Conservation (phyloP, 305 asterid genomes). For the Coffea humblotiana region DNA sequence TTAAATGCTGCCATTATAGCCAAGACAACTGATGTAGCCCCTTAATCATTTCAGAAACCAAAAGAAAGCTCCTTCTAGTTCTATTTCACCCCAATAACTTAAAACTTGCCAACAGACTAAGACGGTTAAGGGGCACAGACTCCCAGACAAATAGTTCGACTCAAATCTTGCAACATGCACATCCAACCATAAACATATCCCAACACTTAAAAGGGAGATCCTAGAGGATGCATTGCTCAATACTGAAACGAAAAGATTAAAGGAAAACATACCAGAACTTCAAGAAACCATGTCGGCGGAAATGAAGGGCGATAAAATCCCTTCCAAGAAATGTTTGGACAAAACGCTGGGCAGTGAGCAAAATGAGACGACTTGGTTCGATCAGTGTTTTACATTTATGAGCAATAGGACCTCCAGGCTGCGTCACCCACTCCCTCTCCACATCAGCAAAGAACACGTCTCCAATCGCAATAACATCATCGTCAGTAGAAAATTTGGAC, state of each 20-base stretch:
- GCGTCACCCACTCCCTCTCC: conserved; percentile 90
- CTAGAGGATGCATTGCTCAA: conserved; percentile 20
- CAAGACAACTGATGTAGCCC: background rate
- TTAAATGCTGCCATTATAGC: background rate
- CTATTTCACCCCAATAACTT: background rate
- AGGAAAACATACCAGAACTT: conserved; percentile 72
- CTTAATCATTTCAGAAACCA: background rate
- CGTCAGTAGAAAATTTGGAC: conserved; percentile 60
- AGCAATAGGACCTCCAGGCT: conserved; percentile 94
- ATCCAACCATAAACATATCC: background rate
- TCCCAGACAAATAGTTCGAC: background rate
- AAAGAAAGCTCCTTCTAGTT: background rate
- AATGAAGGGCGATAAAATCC: conserved; percentile 84
- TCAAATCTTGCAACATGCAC: background rate
- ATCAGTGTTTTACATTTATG: conserved; percentile 85
- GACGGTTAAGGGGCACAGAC: background rate
- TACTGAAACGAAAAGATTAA: conserved; percentile 7
- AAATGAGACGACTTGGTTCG: conserved; percentile 86
- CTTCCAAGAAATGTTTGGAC: conserved; percentile 92
- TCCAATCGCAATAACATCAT: conserved; percentile 85
- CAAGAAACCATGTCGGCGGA: conserved; percentile 95
- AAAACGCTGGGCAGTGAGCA: conserved; percentile 94
- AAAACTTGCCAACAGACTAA: background rate
- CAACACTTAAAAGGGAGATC: conserved; percentile 1
- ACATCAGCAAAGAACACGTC: conserved; percentile 94